phyloP scores from a whole-genome alignment of 2,329 filamentous ascomycete species.

The Ophiostoma quercus region DNA sequence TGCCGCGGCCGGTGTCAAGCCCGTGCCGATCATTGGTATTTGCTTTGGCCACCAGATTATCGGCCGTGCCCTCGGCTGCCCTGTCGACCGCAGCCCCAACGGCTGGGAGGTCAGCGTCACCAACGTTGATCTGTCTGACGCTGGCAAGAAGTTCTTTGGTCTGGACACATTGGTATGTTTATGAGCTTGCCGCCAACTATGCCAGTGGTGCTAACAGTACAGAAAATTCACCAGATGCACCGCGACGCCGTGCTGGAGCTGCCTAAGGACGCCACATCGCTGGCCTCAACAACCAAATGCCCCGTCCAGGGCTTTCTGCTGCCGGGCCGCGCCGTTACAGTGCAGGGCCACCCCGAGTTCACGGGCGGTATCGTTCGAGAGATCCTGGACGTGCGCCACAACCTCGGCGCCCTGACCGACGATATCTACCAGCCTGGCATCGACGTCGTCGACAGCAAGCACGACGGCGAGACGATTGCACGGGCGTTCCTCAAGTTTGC shows the following conservation, averaged over 20 bases:
- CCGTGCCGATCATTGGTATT: conserved; percentile 68
- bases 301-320: conserved; percentile 73
- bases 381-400: conserved; percentile 59
- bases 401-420: conserved; percentile 63
- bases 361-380: conserved; percentile 64
- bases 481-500: conserved; percentile 73
- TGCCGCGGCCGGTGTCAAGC: conserved; percentile 44
- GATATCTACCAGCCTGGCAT: conserved; percentile 65
- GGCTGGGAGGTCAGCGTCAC: conserved; percentile 82
- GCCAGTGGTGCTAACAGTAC: conserved; percentile 32
- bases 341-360: conserved; percentile 87
- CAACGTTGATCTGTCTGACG: conserved; percentile 60
- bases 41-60: conserved; percentile 89
- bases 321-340: conserved; percentile 61
- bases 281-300: conserved; percentile 64
- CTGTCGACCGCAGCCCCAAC: conserved; percentile 59
- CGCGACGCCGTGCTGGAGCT: conserved; percentile 65
- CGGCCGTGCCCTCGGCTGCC: conserved; percentile 62
- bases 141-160: conserved; percentile 69
- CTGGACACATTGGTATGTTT: conserved; percentile 12
- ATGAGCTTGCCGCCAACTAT: not conserved
- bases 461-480: conserved; percentile 75
- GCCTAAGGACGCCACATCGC: conserved; percentile 54
- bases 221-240: conserved; percentile 79
- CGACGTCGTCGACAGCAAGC: conserved; percentile 56